phyloP scores from a whole-genome alignment of 1,284 basidiomycete genomes.

The Xerocomus amazonicus region DNA sequence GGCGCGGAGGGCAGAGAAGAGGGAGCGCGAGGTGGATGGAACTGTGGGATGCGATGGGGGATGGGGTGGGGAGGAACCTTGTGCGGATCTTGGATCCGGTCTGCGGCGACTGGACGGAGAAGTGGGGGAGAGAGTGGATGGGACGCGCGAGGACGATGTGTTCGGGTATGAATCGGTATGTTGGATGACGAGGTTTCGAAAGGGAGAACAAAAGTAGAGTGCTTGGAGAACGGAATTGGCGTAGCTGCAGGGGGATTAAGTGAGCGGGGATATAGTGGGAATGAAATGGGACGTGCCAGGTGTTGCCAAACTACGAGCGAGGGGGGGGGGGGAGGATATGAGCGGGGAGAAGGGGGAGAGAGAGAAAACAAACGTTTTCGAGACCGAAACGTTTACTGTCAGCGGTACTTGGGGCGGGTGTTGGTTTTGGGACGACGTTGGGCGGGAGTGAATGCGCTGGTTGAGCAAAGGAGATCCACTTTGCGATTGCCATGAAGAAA shows the following conservation, averaged over 20 bases:
- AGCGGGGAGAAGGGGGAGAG: background rate
- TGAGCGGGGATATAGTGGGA: slow-evolving; percentile 10
- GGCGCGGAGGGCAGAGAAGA: slow-evolving; percentile 87
- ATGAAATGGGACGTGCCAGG: slow-evolving; percentile 51
- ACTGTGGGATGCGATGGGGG: slow-evolving; percentile 36
- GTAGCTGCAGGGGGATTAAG: slow-evolving; percentile 57
- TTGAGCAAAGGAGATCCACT: slow-evolving; percentile 38
- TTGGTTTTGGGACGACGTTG: slow-evolving; percentile 24
- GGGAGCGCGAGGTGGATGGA: slow-evolving; percentile 65
- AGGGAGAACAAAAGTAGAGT: slow-evolving; percentile 85
- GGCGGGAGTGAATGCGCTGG: slow-evolving; percentile 25
- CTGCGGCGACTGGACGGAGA: slow-evolving; percentile 41
- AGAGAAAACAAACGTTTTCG: slow-evolving; percentile 73
- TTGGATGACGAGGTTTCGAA: slow-evolving; percentile 70
- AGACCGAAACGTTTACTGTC: slow-evolving; percentile 85
- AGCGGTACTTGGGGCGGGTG: slow-evolving; percentile 41
- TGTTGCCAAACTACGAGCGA: slow-evolving; percentile 69
- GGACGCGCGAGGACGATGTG: slow-evolving; percentile 11
- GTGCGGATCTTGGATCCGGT: slow-evolving; percentile 46
- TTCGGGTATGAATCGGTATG: slow-evolving; percentile 45
- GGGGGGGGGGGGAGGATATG: background rate
- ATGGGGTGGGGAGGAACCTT: slow-evolving; percentile 23
- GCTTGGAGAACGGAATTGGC: slow-evolving; percentile 97
- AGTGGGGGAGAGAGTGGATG: slow-evolving; percentile 19
- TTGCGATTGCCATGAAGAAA: slow-evolving; percentile 28